A percentile compares a stretch with the other conserved stretches of the same genome.
These are phyloP conservation scores for Prunus campanulata DNA, from an alignment of 306 rosid genomes.

Conservation along the genomic window DNA sequence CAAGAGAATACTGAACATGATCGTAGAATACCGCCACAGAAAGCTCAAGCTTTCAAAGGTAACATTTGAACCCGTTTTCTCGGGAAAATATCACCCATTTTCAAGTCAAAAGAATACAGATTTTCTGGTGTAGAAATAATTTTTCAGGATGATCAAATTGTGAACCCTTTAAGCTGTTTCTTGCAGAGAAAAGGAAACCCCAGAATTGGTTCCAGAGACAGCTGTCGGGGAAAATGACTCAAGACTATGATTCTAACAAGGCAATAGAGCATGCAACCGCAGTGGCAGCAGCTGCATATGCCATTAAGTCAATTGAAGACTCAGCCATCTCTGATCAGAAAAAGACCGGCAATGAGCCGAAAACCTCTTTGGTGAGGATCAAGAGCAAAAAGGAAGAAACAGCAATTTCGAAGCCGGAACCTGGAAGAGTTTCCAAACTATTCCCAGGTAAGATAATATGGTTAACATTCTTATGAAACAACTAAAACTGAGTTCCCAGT, in stretches of 20 bases:
- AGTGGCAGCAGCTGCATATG: slow-evolving; percentile 73
- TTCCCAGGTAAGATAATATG: slow-evolving; percentile 42
- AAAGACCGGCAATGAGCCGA: slow-evolving; percentile 19
- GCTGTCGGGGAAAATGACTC: slow-evolving; percentile 38
- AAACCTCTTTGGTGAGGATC: slow-evolving; percentile 19
- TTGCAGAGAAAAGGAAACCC: slow-evolving; percentile 50
- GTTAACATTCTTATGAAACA: not conserved
- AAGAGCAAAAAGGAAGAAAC: slow-evolving; percentile 43
- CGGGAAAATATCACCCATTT: not conserved
- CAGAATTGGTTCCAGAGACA: slow-evolving; percentile 61
- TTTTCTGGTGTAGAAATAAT: not conserved
- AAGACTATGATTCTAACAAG: slow-evolving; percentile 37
- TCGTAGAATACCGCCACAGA: slow-evolving; percentile 37
- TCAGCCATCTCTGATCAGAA: slow-evolving; percentile 12
- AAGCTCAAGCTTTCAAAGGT: slow-evolving; percentile 65
- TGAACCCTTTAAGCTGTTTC: not conserved
- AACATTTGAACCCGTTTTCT: not conserved
- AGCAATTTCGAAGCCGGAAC: slow-evolving; percentile 25
- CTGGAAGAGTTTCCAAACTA: slow-evolving; percentile 39
- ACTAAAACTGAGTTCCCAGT: not conserved
- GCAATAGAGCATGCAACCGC: slow-evolving; percentile 54
- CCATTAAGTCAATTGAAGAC: slow-evolving; percentile 41
- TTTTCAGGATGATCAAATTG: not conserved
- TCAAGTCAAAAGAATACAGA: not conserved
- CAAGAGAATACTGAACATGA: slow-evolving; percentile 34